Evolutionary conservation across 805 yeast species (phyloP).

Genomic region (Saccharomycopsis olivae): DNA sequence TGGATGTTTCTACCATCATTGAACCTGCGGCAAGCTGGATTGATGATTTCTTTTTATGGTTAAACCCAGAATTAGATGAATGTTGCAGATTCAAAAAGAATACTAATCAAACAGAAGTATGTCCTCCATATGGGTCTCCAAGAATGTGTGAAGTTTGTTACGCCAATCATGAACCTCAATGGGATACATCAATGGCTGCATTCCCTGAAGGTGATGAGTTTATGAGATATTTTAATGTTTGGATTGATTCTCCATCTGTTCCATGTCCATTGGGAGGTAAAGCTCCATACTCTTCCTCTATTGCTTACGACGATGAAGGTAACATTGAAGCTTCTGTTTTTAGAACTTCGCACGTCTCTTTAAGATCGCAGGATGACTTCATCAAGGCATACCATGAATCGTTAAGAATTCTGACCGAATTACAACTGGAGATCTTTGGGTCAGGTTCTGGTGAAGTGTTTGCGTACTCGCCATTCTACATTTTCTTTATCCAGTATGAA

Average conservation of each 20-base stretch:
- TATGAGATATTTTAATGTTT: conserved; percentile 57
- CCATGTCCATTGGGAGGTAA: conserved; percentile 94
- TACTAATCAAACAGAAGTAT: conserved; percentile 39
- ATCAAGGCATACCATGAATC: conserved; percentile 72
- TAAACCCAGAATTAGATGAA: conserved; percentile 76
- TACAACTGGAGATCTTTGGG: conserved; percentile 26
- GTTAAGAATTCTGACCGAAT: conserved; percentile 49
- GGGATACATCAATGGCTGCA: conserved; percentile 69
- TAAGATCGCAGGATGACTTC: conserved; percentile 75
- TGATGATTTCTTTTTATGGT: conserved; percentile 80
- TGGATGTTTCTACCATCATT: conserved; percentile 50
- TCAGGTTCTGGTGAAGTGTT: conserved; percentile 42
- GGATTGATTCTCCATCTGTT: conserved; percentile 80
- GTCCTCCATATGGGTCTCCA: conserved; percentile 56
- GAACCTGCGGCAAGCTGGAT: conserved; percentile 90
- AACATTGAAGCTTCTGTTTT: conserved; percentile 52
- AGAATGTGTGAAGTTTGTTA: conserved; percentile 70
- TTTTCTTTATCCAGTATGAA: conserved; percentile 82
- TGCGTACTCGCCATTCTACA: conserved; percentile 90
- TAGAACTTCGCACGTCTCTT: conserved; percentile 68
- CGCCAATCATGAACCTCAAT: conserved; percentile 43
- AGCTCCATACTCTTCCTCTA: conserved; percentile 70
- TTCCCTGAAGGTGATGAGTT: conserved; percentile 69
- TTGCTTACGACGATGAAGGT: conserved; percentile 32
- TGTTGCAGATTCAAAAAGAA: conserved; percentile 69